Percentiles rank a stretch among this genome's conserved stretches.
Evolutionary conservation across 495 filamentous ascomycete genomes (phyloP).

Genomic region (Pyrenopolyporus hunteri): DNA sequence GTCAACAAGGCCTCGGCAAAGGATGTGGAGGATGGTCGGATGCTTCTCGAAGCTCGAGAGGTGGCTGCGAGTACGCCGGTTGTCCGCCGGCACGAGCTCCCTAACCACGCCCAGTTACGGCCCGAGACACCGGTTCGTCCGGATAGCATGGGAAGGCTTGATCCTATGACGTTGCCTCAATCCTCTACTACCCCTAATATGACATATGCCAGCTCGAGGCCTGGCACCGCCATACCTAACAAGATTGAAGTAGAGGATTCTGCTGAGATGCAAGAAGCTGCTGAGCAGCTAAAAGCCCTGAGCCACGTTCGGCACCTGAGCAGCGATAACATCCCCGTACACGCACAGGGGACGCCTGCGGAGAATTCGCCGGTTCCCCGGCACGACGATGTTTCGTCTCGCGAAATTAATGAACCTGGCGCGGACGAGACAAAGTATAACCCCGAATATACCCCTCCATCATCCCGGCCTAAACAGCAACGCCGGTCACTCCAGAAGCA

Average conservation of each 20-base stretch:
- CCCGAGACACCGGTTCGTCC: conserved; percentile 45
- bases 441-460: conserved; percentile 50
- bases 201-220: conserved; percentile 32
- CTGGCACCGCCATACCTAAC: conserved; percentile 27
- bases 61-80: conserved; percentile 41
- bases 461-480: conserved; percentile 49
- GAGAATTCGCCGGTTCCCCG: conserved; percentile 25
- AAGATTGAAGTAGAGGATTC: conserved; percentile 63
- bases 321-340: conserved; percentile 46
- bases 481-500: conserved; percentile 58
- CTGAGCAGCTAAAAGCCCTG: conserved; percentile 63
- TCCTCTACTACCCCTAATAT: conserved; percentile 24
- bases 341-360: conserved; percentile 21
- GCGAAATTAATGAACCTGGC: conserved; percentile 48
- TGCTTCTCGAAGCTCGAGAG: conserved; percentile 54
- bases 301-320: conserved; percentile 60
- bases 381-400: conserved; percentile 51
- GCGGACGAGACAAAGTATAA: conserved; percentile 48
- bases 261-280: conserved; percentile 64
- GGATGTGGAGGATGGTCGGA: conserved; percentile 56
- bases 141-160: conserved; percentile 36
- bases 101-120: conserved; percentile 35
- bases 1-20: conserved; percentile 47
- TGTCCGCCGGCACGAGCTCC: conserved; percentile 34
- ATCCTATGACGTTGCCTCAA: conserved; percentile 29